Evolutionary conservation across 306 rosid species (phyloP), one percentile per base, ranked within the genome.

Genomic region (Trifolium repens): DNA sequence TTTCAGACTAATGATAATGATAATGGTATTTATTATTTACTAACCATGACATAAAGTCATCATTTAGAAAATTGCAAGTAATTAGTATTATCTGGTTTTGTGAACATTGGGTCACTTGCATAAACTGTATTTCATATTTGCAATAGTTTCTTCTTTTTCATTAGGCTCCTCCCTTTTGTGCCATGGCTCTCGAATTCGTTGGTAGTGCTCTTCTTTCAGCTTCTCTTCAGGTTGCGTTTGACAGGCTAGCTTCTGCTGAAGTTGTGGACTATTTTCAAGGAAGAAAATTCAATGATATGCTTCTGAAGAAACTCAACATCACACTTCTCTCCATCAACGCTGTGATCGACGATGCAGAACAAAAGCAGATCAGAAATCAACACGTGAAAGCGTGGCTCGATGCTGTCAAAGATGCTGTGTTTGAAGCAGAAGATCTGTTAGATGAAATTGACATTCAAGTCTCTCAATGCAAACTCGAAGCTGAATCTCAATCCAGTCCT

Each of bases 181-280:
- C 24, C 54, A 80, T 73, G 79, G 83, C 83, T 1, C 46, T 0
- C 4, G 83, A 39, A 11, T 34, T 73, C 13, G 39, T 67, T n/a
- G 79, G 79, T 9, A 49, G 75, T 24, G 70, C 83, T 55, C 24
- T 81, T 72, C 74, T 76, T 55, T 75, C 79, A 34, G 72, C 81
- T 24, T 58, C 75, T 32, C 61, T 86, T 34, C 22, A 69, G 22
- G 82, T 32, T 8, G 43, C 75, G 2, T 79, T 80, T 40, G 71
- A 69, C 1, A 69, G 16, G 74, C n/a, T 81, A 24, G 64, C 81
- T 40, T 78, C 82, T 72, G 8, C 30, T 26, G 61, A 61, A 46
- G 7, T 62, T 46, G 3, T 10, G 15, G 78, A 32, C 24, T 62
- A n/a, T 71, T 74, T 74, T 32, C 61, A 32, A 5, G 26, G 71